These are phyloP conservation scores for Venturia pyrina DNA, from an alignment of 2,329 filamentous ascomycete species.

Conservation along the genomic window DNA sequence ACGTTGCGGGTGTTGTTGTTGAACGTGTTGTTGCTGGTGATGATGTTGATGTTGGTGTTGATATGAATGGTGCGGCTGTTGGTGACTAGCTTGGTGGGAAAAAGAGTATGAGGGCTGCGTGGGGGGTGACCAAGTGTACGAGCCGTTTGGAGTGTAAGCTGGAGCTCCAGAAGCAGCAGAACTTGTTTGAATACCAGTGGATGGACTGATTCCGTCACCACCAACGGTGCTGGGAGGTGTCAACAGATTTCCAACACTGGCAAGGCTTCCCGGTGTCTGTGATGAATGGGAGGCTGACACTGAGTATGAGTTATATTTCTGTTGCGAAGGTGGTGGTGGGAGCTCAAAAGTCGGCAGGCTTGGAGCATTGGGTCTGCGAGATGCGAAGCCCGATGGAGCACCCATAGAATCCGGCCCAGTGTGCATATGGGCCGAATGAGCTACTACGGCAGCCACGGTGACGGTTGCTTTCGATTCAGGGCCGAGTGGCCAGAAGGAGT, in stretches of 20 bases:
- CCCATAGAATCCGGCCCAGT: constrained; percentile 48
- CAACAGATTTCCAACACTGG: constrained; percentile 51
- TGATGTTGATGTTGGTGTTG: constrained; percentile 9
- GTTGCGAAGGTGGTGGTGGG: constrained; percentile 24
- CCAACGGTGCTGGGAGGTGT: constrained; percentile 52
- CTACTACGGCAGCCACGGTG: constrained; percentile 54
- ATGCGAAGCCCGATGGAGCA: constrained; percentile 55
- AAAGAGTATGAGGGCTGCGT: constrained; percentile 50
- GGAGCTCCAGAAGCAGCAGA: constrained; percentile 48
- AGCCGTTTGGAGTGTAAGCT: constrained; percentile 48
- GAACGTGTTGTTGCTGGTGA: constrained; percentile 4
- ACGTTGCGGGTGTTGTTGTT: neutral
- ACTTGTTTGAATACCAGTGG: constrained; percentile 50
- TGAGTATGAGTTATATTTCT: constrained; percentile 39
- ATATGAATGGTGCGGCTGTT: constrained; percentile 3
- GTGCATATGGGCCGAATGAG: constrained; percentile 52
- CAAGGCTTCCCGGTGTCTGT: constrained; percentile 35
- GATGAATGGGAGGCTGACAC: constrained; percentile 35
- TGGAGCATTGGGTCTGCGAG: constrained; percentile 59
- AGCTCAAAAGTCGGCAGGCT: constrained; percentile 61
- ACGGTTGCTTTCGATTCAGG: constrained; percentile 35
- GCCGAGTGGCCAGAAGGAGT: constrained; percentile 27
- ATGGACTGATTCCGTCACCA: constrained; percentile 52
- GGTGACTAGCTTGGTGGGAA: constrained; percentile 24
- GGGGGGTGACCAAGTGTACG: constrained; percentile 46